Evolutionary conservation across 1,139 yeast genomes (phyloP).

Genomic region (Candida sp.): DNA sequence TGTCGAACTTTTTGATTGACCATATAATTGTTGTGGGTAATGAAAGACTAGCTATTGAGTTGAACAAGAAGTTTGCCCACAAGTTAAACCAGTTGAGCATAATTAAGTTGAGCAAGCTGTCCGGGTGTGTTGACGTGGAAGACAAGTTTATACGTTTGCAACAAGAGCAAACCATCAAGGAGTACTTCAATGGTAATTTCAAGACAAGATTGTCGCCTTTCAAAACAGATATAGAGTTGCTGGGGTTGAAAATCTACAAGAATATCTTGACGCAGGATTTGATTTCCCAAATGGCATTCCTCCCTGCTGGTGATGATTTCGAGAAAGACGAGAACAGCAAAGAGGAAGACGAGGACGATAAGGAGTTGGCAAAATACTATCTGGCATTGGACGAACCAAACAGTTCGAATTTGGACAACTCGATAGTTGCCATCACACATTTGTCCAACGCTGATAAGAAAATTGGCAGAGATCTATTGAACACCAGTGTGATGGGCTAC

Average conservation of each 20-base stretch:
- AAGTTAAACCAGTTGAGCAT: conserved; percentile 43
- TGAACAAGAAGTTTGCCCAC: conserved; percentile 58
- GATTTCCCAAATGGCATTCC: conserved; percentile 40
- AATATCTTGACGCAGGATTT: conserved; percentile 41
- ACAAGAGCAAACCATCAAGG: conserved; percentile 80
- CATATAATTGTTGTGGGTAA: conserved; percentile 62
- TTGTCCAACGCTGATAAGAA: conserved; percentile 47
- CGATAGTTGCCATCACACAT: conserved; percentile 75
- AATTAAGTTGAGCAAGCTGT: conserved; percentile 69
- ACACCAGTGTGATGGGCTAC: conserved; percentile 70
- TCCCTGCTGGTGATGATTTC: conserved; percentile 52
- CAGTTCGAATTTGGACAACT: conserved; percentile 65
- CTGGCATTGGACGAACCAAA: conserved; percentile 47
- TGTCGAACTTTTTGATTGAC: conserved; percentile 65
- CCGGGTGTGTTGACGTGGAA: conserved; percentile 76
- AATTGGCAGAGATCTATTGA: conserved; percentile 53
- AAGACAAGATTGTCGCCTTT: conserved; percentile 76
- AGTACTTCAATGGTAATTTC: conserved; percentile 85
- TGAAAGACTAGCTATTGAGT: conserved; percentile 68
- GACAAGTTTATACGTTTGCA: conserved; percentile 68
- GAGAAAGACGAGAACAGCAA: conserved; percentile 34
- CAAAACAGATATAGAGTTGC: conserved; percentile 46
- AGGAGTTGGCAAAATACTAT: conserved; percentile 37
- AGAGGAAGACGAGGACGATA: conserved; percentile 27
- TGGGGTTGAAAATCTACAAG: conserved; percentile 42